These are phyloP conservation scores for Rhodotorula sp. DNA, from an alignment of 1,284 basidiomycete species.

Conservation along the genomic window DNA sequence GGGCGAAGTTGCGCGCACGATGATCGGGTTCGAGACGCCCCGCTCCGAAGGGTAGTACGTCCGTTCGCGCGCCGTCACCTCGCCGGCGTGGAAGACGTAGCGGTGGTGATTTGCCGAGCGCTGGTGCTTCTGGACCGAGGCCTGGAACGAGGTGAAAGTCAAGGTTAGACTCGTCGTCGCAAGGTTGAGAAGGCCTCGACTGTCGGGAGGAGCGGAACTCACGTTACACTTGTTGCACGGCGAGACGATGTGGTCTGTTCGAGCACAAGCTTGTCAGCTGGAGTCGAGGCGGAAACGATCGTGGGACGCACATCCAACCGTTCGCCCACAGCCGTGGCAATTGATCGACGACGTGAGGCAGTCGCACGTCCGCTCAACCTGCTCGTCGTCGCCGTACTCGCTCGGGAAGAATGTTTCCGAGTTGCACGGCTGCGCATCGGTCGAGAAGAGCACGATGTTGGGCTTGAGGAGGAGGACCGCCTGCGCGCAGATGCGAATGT, in stretches of 20 bases:
- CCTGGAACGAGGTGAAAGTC: conserved; percentile 46
- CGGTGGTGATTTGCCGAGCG: conserved; percentile 72
- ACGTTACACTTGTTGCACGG: conserved; percentile 65
- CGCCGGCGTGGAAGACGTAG: conserved; percentile 80
- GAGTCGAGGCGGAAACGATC: conserved; percentile 59
- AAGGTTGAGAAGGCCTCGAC: neutral
- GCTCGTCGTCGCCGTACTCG: conserved; percentile 52
- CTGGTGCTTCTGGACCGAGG: conserved; percentile 54
- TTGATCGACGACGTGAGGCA: conserved; percentile 72
- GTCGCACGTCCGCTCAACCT: conserved; percentile 63
- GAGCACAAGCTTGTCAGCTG: conserved; percentile 51
- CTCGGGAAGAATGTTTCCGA: conserved; percentile 56
- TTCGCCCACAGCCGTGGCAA: conserved; percentile 74
- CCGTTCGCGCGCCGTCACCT: conserved; percentile 70
- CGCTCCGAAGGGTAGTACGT: conserved; percentile 68
- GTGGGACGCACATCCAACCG: conserved; percentile 73
- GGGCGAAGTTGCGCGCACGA: neutral
- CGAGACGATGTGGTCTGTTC: conserved; percentile 27
- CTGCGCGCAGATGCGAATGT: conserved; percentile 51
- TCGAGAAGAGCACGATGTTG: conserved; percentile 77
- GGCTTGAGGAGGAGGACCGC: conserved; percentile 79
- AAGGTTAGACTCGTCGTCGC: neutral
- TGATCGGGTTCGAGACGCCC: conserved; percentile 57
- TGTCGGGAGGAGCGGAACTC: conserved; percentile 41
- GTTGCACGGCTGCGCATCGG: conserved; percentile 75